These are phyloP conservation scores for Nigrospora oryzae DNA, from an alignment of 2,329 filamentous ascomycete genomes.

Conservation along the genomic window DNA sequence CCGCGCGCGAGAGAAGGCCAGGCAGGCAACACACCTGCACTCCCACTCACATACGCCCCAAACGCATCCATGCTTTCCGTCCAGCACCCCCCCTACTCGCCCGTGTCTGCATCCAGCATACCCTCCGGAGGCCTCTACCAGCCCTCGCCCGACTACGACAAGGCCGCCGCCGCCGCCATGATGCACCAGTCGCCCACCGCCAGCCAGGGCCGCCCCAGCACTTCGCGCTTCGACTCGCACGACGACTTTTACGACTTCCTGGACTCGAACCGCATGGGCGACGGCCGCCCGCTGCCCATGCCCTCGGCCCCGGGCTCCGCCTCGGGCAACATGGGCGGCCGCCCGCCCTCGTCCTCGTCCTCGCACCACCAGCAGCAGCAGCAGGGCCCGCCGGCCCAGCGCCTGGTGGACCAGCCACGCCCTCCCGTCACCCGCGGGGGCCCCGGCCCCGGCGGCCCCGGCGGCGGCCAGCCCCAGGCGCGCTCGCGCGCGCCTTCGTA, in stretches of 20 bases:
- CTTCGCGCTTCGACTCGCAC: slow-evolving; percentile 9
- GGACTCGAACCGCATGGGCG: slow-evolving; percentile 14
- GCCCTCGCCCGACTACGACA: not conserved
- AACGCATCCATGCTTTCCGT: too few species aligned
- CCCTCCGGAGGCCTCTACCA: not conserved
- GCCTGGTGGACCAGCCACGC: slow-evolving; percentile 12
- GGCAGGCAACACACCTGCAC: too few species aligned
- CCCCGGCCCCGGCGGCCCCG: slow-evolving; percentile 14
- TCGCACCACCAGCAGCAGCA: slow-evolving; percentile 7
- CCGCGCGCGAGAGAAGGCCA: too few species aligned
- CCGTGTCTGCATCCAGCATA: too few species aligned
- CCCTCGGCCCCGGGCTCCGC: slow-evolving; percentile 2
- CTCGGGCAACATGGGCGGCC: slow-evolving; percentile 6
- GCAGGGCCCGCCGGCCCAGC: slow-evolving; percentile 6
- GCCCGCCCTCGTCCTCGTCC: slow-evolving; percentile 3
- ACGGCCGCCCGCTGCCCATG: too few species aligned
- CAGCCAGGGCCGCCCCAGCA: not conserved
- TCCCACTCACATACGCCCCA: too few species aligned
- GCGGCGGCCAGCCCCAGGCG: slow-evolving; percentile 1
- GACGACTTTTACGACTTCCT: slow-evolving; percentile 23
- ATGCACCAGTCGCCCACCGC: not conserved
- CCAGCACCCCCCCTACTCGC: too few species aligned
- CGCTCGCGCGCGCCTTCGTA: slow-evolving; percentile 17
- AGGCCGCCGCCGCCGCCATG: not conserved
- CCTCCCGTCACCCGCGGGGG: slow-evolving; percentile 17